These are phyloP conservation scores for Creolimax fragrantissima DNA, from an alignment of 78 protist species.

Conservation along the genomic window DNA sequence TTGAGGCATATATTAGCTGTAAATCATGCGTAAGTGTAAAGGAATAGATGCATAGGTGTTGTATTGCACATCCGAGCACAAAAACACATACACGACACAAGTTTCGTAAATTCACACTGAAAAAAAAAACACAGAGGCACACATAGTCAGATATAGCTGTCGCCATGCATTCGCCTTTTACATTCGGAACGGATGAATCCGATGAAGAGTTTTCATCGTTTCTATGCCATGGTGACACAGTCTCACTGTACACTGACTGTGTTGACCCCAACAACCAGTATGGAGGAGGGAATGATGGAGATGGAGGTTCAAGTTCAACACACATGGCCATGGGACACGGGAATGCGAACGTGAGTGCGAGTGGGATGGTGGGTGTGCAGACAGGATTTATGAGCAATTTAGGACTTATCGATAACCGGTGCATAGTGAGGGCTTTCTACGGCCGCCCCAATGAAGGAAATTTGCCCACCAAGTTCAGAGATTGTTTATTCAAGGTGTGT, in stretches of 20 bases:
- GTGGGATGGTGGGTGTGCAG: not conserved
- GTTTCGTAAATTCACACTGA: too few relatives aligned
- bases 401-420: constrained; percentile 24
- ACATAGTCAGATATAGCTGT: not conserved
- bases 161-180: not conserved
- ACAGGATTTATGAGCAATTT: constrained; percentile 22
- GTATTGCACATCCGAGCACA: too few relatives aligned
- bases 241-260: not conserved
- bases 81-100: too few relatives aligned
- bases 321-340: not conserved
- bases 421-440: not conserved
- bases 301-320: too few relatives aligned
- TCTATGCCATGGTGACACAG: constrained; percentile 11
- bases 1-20: too few relatives aligned
- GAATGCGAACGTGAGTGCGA: not conserved
- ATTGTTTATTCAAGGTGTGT: not conserved
- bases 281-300: not conserved
- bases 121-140: too few relatives aligned
- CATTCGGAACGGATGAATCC: not conserved
- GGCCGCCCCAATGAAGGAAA: not conserved
- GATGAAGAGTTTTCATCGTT: not conserved
- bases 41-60: too few relatives aligned
- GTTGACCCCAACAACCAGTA: not conserved
- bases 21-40: too few relatives aligned
- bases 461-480: constrained; percentile 24